A percentile compares a stretch with the other conserved stretches of the same genome.
Evolutionary conservation across 1,139 yeast species (phyloP).

Genomic region (Suhomyces terraborum): DNA sequence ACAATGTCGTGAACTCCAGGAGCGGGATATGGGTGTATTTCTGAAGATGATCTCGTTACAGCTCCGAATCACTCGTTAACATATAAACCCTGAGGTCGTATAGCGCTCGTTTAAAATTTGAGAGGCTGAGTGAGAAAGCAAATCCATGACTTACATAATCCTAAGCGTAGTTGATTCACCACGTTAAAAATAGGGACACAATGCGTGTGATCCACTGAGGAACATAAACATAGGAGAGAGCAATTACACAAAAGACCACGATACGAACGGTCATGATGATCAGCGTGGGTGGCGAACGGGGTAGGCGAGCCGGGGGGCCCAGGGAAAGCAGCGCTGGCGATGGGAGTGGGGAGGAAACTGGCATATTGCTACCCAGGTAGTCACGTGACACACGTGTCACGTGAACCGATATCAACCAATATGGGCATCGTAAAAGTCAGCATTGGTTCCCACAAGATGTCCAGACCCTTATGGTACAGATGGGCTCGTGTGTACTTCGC

Average conservation of each 20-base stretch:
- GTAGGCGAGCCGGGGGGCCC: not conserved
- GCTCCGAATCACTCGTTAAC: constrained; percentile 5
- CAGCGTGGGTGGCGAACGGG: too few relatives aligned
- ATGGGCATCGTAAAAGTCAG: constrained; percentile 1
- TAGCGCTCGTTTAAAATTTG: constrained; percentile 9
- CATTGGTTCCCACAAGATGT: constrained; percentile 11
- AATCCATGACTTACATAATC: constrained; percentile 1
- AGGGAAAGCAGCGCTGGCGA: not conserved
- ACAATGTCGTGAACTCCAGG: not conserved
- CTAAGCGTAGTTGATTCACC: too few relatives aligned
- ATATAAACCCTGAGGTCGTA: constrained; percentile 8
- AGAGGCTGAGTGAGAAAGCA: constrained; percentile 9
- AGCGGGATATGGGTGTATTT: not conserved
- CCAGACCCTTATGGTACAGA: constrained; percentile 52
- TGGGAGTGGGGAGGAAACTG: not conserved
- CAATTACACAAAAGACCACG: too few relatives aligned
- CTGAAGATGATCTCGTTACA: not conserved
- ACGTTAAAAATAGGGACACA: too few relatives aligned
- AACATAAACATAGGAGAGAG: too few relatives aligned
- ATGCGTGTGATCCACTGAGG: too few relatives aligned
- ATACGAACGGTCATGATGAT: too few relatives aligned
- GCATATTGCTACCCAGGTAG: too few relatives aligned
- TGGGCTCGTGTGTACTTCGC: constrained; percentile 62
- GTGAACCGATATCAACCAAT: not conserved
- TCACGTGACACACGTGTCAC: too few relatives aligned